Conservation (phyloP, 768 basidiomycete genomes). For the Holtermannia corniformis region DNA sequence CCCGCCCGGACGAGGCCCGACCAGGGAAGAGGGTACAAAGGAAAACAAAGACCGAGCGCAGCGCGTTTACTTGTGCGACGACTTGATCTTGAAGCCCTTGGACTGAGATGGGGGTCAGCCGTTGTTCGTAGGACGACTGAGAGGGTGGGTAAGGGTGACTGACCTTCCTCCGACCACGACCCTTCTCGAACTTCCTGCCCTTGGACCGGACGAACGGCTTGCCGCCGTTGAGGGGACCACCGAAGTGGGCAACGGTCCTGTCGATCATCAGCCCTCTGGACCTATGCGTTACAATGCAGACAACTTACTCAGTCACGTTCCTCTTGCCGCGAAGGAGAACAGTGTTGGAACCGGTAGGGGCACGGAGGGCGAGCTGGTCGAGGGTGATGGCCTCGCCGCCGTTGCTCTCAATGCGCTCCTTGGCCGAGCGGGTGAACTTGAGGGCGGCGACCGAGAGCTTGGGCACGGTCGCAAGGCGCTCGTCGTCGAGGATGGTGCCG, state of each 20-base stretch:
- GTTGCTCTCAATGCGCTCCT: conserved; percentile 87
- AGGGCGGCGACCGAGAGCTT: conserved; percentile 90
- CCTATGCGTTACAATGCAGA: background rate
- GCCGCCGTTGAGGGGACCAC: conserved; percentile 95
- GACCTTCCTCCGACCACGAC: conserved; percentile 89
- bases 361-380: conserved; percentile 89
- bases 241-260: conserved; percentile 85
- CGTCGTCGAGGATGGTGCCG: conserved; percentile 90
- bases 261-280: background rate
- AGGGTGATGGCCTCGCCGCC: conserved; percentile 92
- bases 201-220: conserved; percentile 93
- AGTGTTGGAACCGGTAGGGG: conserved; percentile 92
- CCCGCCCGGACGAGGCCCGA: too few species aligned
- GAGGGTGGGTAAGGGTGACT: conserved; percentile 2
- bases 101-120: conserved; percentile 13
- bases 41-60: too few species aligned
- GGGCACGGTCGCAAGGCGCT: conserved; percentile 73
- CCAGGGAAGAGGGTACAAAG: too few species aligned
- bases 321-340: conserved; percentile 83
- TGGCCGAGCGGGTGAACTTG: conserved; percentile 83
- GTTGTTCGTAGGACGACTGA: background rate
- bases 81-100: conserved; percentile 42
- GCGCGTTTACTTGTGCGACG: conserved; percentile 36
- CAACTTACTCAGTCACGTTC: conserved; percentile 64
- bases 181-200: conserved; percentile 98